Evolutionary conservation across 108 stramenopile genomes (phyloP).

Genomic region (Licmophora abbreviata): DNA sequence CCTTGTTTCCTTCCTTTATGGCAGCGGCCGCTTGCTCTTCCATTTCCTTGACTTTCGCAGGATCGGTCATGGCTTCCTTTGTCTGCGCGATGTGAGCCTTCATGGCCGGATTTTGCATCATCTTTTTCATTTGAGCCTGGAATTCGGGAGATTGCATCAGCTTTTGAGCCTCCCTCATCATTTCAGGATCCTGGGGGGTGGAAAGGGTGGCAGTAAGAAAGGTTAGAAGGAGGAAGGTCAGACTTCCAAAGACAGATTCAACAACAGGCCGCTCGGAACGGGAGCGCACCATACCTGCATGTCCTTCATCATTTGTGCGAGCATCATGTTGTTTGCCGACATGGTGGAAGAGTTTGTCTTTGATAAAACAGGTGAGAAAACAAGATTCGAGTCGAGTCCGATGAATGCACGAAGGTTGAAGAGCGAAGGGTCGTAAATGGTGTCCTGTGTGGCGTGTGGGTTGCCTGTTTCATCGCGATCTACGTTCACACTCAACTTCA

Average conservation of each 20-base stretch:
- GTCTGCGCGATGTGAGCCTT: conserved; percentile 54
- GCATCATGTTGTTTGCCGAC: conserved; percentile 53
- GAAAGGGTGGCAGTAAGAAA: neutral
- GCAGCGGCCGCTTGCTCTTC: conserved; percentile 54
- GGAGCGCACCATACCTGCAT: conserved; percentile 48
- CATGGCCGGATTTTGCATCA: conserved; percentile 52
- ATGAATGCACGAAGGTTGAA: no score
- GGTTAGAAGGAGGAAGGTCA: neutral
- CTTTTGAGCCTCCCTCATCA: conserved; percentile 77
- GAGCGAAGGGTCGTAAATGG: no score
- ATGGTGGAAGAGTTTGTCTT: neutral
- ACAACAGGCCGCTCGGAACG: neutral
- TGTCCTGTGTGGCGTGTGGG: no score
- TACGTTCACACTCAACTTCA: no score
- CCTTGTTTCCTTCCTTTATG: conserved; percentile 56
- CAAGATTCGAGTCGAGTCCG: no score
- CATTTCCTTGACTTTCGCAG: conserved; percentile 67
- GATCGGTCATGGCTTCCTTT: conserved; percentile 62
- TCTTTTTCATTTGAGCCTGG: conserved; percentile 76
- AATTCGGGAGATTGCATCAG: conserved; percentile 83
- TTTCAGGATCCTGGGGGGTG: conserved; percentile 71
- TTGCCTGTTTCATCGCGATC: no score
- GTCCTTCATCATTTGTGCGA: conserved; percentile 82
- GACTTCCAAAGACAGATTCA: neutral
- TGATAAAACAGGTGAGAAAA: no score